Percentiles rank a stretch among this genome's conserved stretches.
phyloP scores from a whole-genome alignment of 192 early-diverging fungal genomes.

The Diversispora eburnea region DNA sequence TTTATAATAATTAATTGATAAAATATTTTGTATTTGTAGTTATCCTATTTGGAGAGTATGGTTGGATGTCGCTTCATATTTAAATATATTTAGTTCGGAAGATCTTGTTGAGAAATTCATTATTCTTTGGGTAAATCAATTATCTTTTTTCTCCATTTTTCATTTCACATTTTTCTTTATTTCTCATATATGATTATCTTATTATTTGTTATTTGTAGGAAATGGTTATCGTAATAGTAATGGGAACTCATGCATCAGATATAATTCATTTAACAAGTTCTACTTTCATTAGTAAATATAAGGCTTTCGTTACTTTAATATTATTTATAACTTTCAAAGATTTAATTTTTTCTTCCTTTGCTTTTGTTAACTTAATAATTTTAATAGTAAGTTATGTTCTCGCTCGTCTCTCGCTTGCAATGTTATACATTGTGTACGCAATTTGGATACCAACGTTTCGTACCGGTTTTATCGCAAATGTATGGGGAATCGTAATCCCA shows the following conservation, averaged over 20 bases:
- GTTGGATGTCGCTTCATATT: slow-evolving; percentile 4
- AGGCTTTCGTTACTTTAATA: no score
- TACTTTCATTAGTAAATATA: no score
- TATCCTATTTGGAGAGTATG: slow-evolving; percentile 24
- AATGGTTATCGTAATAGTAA: slow-evolving; percentile 24
- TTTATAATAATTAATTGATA: no score
- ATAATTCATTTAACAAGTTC: neutral
- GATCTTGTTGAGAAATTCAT: slow-evolving; percentile 32
- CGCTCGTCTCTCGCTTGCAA: neutral
- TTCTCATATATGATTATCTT: no score
- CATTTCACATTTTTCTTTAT: neutral
- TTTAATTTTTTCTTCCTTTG: no score
- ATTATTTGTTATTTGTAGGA: no score
- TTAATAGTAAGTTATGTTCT: slow-evolving; percentile 13
- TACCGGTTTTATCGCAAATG: neutral
- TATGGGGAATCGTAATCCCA: slow-evolving; percentile 27
- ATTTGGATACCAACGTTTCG: slow-evolving; percentile 20
- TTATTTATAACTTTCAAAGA: no score
- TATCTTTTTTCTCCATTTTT: no score
- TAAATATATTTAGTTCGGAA: slow-evolving; percentile 30
- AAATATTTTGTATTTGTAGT: neutral
- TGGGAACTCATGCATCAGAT: slow-evolving; percentile 25
- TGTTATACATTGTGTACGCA: slow-evolving; percentile 1
- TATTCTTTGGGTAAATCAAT: slow-evolving; percentile 22
- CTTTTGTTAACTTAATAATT: no score